phyloP scores from a whole-genome alignment of 2,329 filamentous ascomycete genomes.

The Fusarium tuaranense region DNA sequence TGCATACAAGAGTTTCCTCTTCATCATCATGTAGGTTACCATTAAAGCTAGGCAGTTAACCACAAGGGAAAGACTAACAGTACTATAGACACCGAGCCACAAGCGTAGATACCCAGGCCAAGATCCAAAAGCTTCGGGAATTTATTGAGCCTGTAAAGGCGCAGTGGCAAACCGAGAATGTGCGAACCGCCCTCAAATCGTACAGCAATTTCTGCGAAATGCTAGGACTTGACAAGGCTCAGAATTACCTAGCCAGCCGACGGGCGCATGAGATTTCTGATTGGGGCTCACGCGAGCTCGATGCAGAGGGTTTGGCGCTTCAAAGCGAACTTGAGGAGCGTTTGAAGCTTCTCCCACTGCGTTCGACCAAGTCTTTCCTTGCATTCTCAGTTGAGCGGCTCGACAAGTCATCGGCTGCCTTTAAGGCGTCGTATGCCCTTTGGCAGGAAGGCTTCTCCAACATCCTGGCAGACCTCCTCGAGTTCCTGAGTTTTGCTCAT shows the following conservation, averaged over 20 bases:
- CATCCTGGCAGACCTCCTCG: slow-evolving; percentile 87
- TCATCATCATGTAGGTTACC: slow-evolving; percentile 82
- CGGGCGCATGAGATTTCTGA: slow-evolving; percentile 82
- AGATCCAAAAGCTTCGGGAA: slow-evolving; percentile 76
- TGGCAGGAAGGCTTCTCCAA: slow-evolving; percentile 87
- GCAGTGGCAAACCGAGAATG: slow-evolving; percentile 79
- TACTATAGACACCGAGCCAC: slow-evolving; percentile 78
- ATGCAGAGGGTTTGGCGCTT: slow-evolving; percentile 81
- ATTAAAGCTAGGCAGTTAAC: neutral
- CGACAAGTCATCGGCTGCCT: slow-evolving; percentile 77
- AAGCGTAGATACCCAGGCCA: slow-evolving; percentile 76
- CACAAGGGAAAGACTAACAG: slow-evolving; percentile 20
- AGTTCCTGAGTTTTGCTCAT: slow-evolving; percentile 90
- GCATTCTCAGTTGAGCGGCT: slow-evolving; percentile 92
- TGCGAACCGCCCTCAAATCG: slow-evolving; percentile 76
- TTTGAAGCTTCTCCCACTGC: slow-evolving; percentile 81
- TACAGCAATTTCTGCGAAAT: slow-evolving; percentile 84
- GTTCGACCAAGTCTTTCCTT: slow-evolving; percentile 91
- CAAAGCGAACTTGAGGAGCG: slow-evolving; percentile 84
- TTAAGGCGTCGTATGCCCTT: slow-evolving; percentile 80
- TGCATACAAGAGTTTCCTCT: slow-evolving; percentile 89
- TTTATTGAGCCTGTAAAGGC: slow-evolving; percentile 87
- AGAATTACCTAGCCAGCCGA: slow-evolving; percentile 79
- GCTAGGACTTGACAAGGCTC: slow-evolving; percentile 83
- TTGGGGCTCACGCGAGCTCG: slow-evolving; percentile 83